Percentiles rank a stretch among this genome's conserved stretches.
phyloP scores from a whole-genome alignment of 1,284 basidiomycete genomes.

The Lentinus polychrous region DNA sequence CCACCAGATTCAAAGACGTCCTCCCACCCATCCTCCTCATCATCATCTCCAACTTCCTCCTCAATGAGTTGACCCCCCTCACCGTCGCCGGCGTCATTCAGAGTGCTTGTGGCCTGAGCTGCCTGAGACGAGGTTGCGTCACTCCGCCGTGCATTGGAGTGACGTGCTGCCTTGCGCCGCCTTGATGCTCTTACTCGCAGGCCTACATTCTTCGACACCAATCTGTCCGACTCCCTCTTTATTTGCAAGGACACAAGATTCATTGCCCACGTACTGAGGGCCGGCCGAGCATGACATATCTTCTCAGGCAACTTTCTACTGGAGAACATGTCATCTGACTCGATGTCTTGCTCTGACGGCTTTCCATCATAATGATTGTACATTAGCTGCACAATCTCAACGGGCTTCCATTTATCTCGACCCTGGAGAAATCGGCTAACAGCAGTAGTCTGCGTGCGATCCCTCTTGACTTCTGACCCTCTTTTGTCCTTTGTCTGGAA shows the following conservation, averaged over 20 bases:
- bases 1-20: not conserved
- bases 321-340: slow-evolving; percentile 1
- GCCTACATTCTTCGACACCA: not conserved
- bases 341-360: not conserved
- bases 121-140: no score
- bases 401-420: not conserved
- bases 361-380: not conserved
- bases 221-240: not conserved
- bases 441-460: not conserved
- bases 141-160: no score
- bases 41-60: not conserved
- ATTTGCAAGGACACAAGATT: not conserved
- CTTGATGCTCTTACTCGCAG: not conserved
- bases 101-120: no score
- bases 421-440: not conserved
- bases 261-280: not conserved
- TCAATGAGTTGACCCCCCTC: no score
- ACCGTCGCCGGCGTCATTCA: no score
- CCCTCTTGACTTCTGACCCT: not conserved
- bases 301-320: not conserved
- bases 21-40: not conserved
- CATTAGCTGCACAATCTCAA: not conserved
- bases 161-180: not conserved
- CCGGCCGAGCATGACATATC: not conserved
- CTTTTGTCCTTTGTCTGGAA: not conserved